phyloP scores from a whole-genome alignment of 1,139 yeast genomes.

The Kodamaea fungicola region DNA sequence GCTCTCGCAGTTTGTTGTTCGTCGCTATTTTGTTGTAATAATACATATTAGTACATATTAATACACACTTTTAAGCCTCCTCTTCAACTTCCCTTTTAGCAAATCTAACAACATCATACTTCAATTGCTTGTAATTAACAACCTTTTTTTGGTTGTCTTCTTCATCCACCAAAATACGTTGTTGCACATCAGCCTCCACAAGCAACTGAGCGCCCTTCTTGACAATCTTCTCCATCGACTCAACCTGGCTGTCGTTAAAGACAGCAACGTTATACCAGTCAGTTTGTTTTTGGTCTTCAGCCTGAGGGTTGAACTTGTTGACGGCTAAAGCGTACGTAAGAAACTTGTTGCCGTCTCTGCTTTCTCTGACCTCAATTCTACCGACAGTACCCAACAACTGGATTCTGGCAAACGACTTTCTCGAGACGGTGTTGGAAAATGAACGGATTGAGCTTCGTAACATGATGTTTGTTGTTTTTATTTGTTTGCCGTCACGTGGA shows the following conservation, averaged over 20 bases:
- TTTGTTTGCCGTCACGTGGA: neutral
- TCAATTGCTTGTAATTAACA: constrained; percentile 34
- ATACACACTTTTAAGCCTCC: constrained; percentile 6
- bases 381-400: constrained; percentile 45
- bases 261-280: constrained; percentile 45
- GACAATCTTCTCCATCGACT: constrained; percentile 37
- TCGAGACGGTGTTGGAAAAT: constrained; percentile 30
- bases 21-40: neutral
- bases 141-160: constrained; percentile 29
- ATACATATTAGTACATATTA: neutral
- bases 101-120: constrained; percentile 38
- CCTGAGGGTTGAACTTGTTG: constrained; percentile 32
- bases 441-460: constrained; percentile 30
- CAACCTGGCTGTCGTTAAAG: constrained; percentile 38
- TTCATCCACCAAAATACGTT: constrained; percentile 33
- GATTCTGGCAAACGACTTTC: constrained; percentile 40
- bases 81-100: constrained; percentile 24
- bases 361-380: constrained; percentile 33
- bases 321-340: constrained; percentile 45
- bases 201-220: constrained; percentile 41
- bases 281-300: constrained; percentile 28
- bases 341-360: constrained; percentile 36
- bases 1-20: no score
- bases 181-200: constrained; percentile 43
- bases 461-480: constrained; percentile 17